A percentile compares a stretch with the other conserved stretches of the same genome.
These are phyloP conservation scores for Endoconidiophora polonica DNA, from an alignment of 2,329 filamentous ascomycete species.

Conservation along the genomic window DNA sequence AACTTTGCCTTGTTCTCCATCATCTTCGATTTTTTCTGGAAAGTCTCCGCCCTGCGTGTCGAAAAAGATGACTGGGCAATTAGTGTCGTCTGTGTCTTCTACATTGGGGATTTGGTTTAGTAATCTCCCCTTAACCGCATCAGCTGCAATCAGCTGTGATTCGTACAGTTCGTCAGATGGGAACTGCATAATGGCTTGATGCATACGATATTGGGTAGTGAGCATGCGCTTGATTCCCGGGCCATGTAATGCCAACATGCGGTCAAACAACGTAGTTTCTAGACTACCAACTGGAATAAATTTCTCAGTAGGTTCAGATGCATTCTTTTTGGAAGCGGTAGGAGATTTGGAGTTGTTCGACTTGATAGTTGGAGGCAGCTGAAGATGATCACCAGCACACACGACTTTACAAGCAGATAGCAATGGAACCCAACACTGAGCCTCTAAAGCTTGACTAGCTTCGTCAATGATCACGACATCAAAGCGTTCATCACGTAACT, in stretches of 20 bases:
- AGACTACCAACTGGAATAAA: constrained; percentile 27
- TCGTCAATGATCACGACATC: constrained; percentile 95
- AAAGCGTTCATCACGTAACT: constrained; percentile 64
- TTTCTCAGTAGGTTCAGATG: constrained; percentile 17
- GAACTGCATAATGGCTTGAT: constrained; percentile 87
- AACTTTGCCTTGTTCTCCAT: constrained; percentile 34
- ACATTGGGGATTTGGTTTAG: constrained; percentile 46
- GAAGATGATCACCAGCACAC: constrained; percentile 84
- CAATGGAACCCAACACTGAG: constrained; percentile 91
- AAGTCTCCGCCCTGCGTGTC: constrained; percentile 94
- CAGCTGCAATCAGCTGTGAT: constrained; percentile 61
- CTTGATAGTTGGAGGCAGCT: constrained; percentile 89
- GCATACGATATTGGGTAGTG: constrained; percentile 96
- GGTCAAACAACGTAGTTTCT: constrained; percentile 85
- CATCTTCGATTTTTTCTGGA: constrained; percentile 64
- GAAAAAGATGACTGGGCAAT: constrained; percentile 77
- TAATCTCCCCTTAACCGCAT: constrained; percentile 57
- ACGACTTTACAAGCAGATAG: constrained; percentile 69
- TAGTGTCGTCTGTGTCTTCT: constrained; percentile 70
- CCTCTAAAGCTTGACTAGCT: constrained; percentile 86
- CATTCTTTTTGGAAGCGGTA: background rate
- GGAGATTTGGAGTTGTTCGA: constrained; percentile 39
- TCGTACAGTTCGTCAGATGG: constrained; percentile 83
- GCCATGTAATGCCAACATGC: constrained; percentile 68
- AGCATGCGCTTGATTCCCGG: constrained; percentile 79